Evolutionary conservation across 208 protist genomes (phyloP).

Genomic region (Perkinsela sp.): DNA sequence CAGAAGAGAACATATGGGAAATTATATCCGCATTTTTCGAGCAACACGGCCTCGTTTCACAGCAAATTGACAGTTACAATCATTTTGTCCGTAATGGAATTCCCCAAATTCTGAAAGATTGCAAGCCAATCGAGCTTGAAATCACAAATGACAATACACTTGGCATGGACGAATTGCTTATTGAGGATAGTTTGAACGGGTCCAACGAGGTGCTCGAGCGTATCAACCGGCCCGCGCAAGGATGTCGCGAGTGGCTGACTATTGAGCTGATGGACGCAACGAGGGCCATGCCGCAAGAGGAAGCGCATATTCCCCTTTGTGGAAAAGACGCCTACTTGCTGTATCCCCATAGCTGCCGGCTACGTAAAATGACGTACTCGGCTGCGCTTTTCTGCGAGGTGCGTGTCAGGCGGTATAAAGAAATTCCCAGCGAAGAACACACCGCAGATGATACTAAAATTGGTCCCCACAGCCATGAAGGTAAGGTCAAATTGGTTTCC

Average conservation of each 20-base stretch:
- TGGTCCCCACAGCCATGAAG: conserved; percentile 7
- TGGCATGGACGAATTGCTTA: not conserved
- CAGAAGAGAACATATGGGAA: conserved; percentile 77
- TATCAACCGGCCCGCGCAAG: not conserved
- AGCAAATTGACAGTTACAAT: conserved; percentile 97
- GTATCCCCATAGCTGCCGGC: conserved; percentile 74
- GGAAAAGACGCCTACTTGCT: conserved; percentile 24
- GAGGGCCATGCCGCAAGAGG: not conserved
- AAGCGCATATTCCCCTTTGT: not conserved
- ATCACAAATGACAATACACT: not conserved
- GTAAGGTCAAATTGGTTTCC: not conserved
- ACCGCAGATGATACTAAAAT: conserved; percentile 6
- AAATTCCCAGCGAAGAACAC: not conserved
- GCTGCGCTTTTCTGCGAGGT: conserved; percentile 60
- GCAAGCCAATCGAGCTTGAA: not conserved
- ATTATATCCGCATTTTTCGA: conserved; percentile 89
- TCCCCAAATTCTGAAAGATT: conserved; percentile 4
- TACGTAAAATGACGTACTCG: conserved; percentile 85
- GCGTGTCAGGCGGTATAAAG: not conserved
- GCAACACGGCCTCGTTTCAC: conserved; percentile 85
- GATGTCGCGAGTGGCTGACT: not conserved
- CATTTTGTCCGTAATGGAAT: conserved; percentile 66
- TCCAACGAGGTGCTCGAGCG: not conserved
- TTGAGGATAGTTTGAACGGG: no score
- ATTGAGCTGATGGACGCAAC: not conserved